Evolutionary conservation across 768 basidiomycete genomes (phyloP).

Genomic region (Boletales sp.): DNA sequence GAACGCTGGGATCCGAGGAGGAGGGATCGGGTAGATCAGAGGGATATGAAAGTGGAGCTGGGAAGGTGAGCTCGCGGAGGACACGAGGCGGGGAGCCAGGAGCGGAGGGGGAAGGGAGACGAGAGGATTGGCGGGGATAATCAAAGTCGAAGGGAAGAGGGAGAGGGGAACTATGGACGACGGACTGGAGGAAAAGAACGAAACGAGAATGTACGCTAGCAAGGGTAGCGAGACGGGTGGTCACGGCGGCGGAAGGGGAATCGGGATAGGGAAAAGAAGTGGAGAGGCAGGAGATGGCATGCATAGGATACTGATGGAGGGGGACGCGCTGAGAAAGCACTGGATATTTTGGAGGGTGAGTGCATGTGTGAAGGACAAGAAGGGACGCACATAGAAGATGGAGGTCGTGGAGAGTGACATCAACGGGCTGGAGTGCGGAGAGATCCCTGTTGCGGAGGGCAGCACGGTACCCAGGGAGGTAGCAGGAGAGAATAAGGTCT

Average conservation of each 20-base stretch:
- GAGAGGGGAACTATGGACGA: slow-evolving; percentile 58
- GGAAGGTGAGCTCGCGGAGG: slow-evolving; percentile 64
- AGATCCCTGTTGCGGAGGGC: slow-evolving; percentile 41
- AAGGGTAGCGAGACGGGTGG: slow-evolving; percentile 42
- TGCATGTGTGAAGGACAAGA: slow-evolving; percentile 6
- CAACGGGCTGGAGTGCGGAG: slow-evolving; percentile 42
- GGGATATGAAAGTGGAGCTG: slow-evolving; percentile 62
- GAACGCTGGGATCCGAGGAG: slow-evolving; percentile 5
- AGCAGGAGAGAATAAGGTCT: slow-evolving; percentile 42
- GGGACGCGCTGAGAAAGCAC: slow-evolving; percentile 64
- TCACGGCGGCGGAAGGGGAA: slow-evolving; percentile 14
- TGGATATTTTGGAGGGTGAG: slow-evolving; percentile 23
- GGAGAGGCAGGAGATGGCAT: slow-evolving; percentile 55
- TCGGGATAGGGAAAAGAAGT: slow-evolving; percentile 29
- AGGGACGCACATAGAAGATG: slow-evolving; percentile 58
- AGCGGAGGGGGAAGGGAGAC: slow-evolving; percentile 10
- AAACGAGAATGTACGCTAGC: slow-evolving; percentile 69
- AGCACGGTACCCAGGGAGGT: slow-evolving; percentile 54
- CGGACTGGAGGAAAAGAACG: slow-evolving; percentile 68
- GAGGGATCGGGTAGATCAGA: slow-evolving; percentile 17
- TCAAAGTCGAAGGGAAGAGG: slow-evolving; percentile 47
- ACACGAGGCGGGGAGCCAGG: slow-evolving; percentile 26
- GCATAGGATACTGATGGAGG: slow-evolving; percentile 69
- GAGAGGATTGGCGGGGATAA: slow-evolving; percentile 26
- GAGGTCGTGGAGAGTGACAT: slow-evolving; percentile 55